Base-by-base conservation (phyloP, 2,329 filamentous ascomycete genomes). In the Colletotrichum cordylinicola region DNA sequence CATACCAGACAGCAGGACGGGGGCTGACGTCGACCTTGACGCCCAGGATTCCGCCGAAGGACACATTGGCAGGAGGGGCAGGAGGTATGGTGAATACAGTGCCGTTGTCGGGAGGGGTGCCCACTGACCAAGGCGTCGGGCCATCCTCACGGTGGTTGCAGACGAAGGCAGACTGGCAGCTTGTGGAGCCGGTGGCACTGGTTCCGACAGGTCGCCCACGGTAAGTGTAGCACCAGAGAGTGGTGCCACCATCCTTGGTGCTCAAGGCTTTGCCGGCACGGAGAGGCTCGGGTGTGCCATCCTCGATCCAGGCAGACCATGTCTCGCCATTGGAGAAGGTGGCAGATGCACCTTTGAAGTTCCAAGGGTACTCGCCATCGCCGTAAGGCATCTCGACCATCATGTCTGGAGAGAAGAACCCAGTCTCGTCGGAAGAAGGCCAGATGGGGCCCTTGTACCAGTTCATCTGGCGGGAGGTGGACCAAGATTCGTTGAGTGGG, bases 391-490 rank as follows among this genome's bases (percentile, higher is more conserved):
- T 80, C 77, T 87, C 81, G 15, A 86, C 83, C 18, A 82, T 81
- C 82, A 86, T 82, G 39, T 86, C 82, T 13, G 85, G 84, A 31
- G 83, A 81, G 16, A 81, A 79, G 13, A 85, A 85, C 48, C 85
- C 84, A 15, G 80, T 78, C 35, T 82, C 82, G 48, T 80, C 82
- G 35, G 81, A 81, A 6, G 79, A 78, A 16, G 84, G 82, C 85
- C 85, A 87, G 39, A 79, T 72, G 58, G 86, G 81, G 12, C 85
- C 82, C 61, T 83, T 70, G 70, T 87, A 87, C 85, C 85, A 87
- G 76, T 87, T 86, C 79, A 87, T 84, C 78, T 87, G 85, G 55
- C 85, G 85, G 60, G 85, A 87, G 7, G 85, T 87, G 8, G 85
- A 87, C 85, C 85, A 87, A 39, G 80, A 81, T 12, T 82, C 79